Evolutionary conservation across 2,329 filamentous ascomycete species (phyloP), one percentile per base, ranked within the genome.

Genomic region (Sporothrix humicola): DNA sequence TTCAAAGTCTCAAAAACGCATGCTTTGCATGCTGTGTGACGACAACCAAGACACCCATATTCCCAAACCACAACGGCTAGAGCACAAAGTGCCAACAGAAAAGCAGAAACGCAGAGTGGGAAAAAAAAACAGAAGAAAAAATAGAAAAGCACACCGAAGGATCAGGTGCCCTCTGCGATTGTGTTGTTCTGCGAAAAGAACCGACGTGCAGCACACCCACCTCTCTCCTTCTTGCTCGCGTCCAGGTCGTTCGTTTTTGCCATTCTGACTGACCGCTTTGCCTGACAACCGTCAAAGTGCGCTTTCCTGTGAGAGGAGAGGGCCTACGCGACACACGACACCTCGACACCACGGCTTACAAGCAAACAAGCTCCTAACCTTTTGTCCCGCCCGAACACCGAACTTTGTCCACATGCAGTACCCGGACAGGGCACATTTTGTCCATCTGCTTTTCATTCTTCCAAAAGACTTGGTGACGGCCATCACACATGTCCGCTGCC

Each of bases 11-110:
- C 48, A n/a, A 48, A 9, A 26, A 4, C 23, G 48, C 44, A 17
- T 44, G 31, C 31, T 61, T 37, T 48, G n/a, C 54, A 59, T 50
- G 69, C 15, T 20, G 69, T 61, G 54, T 37, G 31, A 71, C 54
- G 15, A 13, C 26, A n/a, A n/a, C 54, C 15, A 31, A 44, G 68
- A 58, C 31, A 37, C n/a, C 31, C 54, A 15, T 31, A 23, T 5
- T 7, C 48, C 9, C 20, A 26, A 26, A 42, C 52, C 20, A 56
- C 15, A 69, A 69, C 48, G 23, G 66, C 23, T 23, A n/a, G 6
- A 26, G 37, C n/a, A 50, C 31, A 37, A 37, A 37, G 31, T 6
- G 31, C 7, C 31, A 7, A 37, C 31, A 37, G 31, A 7, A 37
- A 7, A 37, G 31, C 31, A 37, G 31, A 37, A 37, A 37, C 23